phyloP scores from a whole-genome alignment of 169 alveolate species.

The Plasmodium berghei region DNA sequence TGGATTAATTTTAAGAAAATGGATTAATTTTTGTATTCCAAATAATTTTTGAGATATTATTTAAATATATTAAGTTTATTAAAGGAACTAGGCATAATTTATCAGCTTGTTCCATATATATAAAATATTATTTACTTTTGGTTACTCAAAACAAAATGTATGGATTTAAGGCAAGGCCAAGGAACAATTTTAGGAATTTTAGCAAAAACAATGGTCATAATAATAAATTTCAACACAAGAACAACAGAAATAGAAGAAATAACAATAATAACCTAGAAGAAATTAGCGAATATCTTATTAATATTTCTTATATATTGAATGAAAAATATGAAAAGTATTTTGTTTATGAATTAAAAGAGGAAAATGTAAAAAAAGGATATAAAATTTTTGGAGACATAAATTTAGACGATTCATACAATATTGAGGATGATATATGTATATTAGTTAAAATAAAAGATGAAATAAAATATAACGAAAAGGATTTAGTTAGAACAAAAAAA shows the following conservation, averaged over 20 bases:
- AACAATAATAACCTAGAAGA: slow-evolving; percentile 21
- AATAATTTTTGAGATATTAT: no score
- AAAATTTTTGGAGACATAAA: slow-evolving; percentile 23
- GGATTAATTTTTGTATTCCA: not conserved
- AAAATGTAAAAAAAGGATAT: slow-evolving; percentile 67
- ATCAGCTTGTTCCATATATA: no score
- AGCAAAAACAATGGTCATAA: not conserved
- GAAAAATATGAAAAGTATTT: slow-evolving; percentile 75
- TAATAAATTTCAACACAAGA: not conserved
- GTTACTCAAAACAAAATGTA: slow-evolving; percentile 27
- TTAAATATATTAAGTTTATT: no score
- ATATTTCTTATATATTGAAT: slow-evolving; percentile 66
- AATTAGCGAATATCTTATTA: slow-evolving; percentile 39
- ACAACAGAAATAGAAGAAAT: not conserved
- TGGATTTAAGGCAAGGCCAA: slow-evolving; percentile 48
- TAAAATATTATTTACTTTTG: no score
- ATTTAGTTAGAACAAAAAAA: slow-evolving; percentile 22
- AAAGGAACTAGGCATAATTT: no score
- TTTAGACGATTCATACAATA: slow-evolving; percentile 25
- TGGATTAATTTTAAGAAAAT: not conserved
- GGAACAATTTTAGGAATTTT: slow-evolving; percentile 13
- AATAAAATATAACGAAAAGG: slow-evolving; percentile 45
- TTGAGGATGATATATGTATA: slow-evolving; percentile 72
- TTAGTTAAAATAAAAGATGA: slow-evolving; percentile 46
- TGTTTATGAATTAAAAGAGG: slow-evolving; percentile 62